A percentile compares a stretch with the other conserved stretches of the same genome.
Conservation (phyloP, 306 rosid species). For the Luffa aegyptiaca region DNA sequence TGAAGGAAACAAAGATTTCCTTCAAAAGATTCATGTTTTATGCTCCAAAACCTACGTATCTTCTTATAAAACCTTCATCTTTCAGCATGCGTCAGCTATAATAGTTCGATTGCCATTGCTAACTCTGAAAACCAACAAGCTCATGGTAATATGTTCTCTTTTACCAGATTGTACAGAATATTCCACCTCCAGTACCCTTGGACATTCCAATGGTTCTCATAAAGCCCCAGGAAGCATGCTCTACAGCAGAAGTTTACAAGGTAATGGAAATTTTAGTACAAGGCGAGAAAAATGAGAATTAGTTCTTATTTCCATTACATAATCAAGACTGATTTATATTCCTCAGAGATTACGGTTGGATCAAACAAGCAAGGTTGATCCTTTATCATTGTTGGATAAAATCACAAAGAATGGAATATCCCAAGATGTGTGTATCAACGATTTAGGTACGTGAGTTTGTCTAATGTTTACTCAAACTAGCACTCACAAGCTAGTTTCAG, state of each 20-base stretch:
- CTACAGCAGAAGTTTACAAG: slow-evolving; percentile 94
- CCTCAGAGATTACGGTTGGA: slow-evolving; percentile 57
- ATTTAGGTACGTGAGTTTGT: slow-evolving; percentile 49
- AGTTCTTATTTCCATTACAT: background rate
- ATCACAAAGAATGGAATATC: slow-evolving; percentile 67
- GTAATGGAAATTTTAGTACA: slow-evolving; percentile 28
- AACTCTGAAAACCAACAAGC: background rate
- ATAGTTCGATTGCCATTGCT: background rate
- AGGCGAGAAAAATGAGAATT: slow-evolving; percentile 5
- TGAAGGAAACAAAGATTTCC: background rate
- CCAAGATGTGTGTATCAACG: slow-evolving; percentile 80
- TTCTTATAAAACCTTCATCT: background rate
- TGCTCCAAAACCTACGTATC: background rate
- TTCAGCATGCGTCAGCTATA: background rate
- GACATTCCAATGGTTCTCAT: slow-evolving; percentile 91
- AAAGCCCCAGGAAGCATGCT: slow-evolving; percentile 84
- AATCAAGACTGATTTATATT: slow-evolving; percentile 13
- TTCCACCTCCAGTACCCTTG: slow-evolving; percentile 53
- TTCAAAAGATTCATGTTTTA: background rate
- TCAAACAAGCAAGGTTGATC: slow-evolving; percentile 61
- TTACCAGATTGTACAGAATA: slow-evolving; percentile 63
- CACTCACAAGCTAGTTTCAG: background rate
- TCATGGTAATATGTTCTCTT: slow-evolving; percentile 5
- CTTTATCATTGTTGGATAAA: slow-evolving; percentile 62
- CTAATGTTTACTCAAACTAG: background rate